These are phyloP conservation scores for Sideroxylon spinosum DNA, from an alignment of 179 eudicot species.

Conservation along the genomic window DNA sequence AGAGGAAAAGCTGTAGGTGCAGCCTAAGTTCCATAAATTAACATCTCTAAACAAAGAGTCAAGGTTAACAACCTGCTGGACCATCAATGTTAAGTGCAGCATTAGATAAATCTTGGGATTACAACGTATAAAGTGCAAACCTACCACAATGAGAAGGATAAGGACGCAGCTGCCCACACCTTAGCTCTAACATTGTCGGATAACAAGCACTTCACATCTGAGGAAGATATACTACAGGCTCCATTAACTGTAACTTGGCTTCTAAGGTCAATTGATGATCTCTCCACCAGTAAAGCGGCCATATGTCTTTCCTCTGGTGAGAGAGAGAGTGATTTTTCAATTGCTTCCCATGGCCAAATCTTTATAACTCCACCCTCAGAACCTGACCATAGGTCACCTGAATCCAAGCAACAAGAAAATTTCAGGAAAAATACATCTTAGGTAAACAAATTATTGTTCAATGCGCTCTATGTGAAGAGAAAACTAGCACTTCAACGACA, in stretches of 20 bases:
- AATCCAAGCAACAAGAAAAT: slow-evolving; percentile 16
- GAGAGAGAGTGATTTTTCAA: slow-evolving; percentile 80
- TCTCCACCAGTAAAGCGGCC: slow-evolving; percentile 90
- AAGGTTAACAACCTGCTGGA: background rate
- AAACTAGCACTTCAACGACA: background rate
- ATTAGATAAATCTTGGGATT: background rate
- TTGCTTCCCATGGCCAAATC: slow-evolving; percentile 91
- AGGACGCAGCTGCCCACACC: slow-evolving; percentile 82
- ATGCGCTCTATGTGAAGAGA: background rate
- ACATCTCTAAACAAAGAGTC: background rate
- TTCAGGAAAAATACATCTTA: too few species aligned
- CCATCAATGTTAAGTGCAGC: background rate
- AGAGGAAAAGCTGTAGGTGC: background rate
- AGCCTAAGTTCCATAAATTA: background rate
- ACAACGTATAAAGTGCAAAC: slow-evolving; percentile 13
- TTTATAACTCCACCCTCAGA: slow-evolving; percentile 75
- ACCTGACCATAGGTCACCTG: slow-evolving; percentile 96
- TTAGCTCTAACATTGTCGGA: slow-evolving; percentile 65
- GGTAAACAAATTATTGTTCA: background rate
- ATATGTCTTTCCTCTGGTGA: slow-evolving; percentile 86
- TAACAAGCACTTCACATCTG: slow-evolving; percentile 74
- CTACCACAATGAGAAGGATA: slow-evolving; percentile 92
- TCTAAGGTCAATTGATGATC: slow-evolving; percentile 65
- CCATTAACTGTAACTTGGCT: slow-evolving; percentile 93
- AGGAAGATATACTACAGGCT: slow-evolving; percentile 78